A percentile compares a stretch with the other conserved stretches of the same genome.
These are phyloP conservation scores for Pholiota adiposa DNA, from an alignment of 1,284 basidiomycete genomes.

Conservation along the genomic window DNA sequence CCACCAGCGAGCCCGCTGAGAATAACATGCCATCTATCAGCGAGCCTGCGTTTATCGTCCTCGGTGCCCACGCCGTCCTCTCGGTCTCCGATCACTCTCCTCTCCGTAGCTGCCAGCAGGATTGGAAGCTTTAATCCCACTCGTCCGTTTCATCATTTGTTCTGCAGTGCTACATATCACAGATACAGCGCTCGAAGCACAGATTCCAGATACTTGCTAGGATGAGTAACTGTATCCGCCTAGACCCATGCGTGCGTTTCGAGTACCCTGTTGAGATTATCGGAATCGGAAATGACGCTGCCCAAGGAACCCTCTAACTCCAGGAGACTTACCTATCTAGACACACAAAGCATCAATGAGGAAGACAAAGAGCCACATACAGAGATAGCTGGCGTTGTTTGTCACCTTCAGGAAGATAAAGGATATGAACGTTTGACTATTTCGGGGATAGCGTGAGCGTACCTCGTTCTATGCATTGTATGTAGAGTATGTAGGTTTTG, in stretches of 20 bases:
- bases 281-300: background rate
- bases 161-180: background rate
- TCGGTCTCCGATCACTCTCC: background rate
- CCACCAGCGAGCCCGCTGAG: background rate
- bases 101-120: background rate
- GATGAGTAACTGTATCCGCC: background rate
- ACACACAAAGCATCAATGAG: background rate
- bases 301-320: background rate
- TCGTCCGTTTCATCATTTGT: background rate
- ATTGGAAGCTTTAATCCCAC: background rate
- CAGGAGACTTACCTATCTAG: background rate
- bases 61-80: slow-evolving; percentile 7
- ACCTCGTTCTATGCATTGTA: too few species aligned
- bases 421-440: background rate
- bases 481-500: background rate
- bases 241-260: background rate
- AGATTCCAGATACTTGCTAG: background rate
- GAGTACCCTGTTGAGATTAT: background rate
- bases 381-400: background rate
- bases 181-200: background rate
- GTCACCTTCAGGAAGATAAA: background rate
- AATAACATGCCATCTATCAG: slow-evolving; percentile 4
- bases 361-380: background rate
- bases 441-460: background rate
- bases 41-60: slow-evolving; percentile 4